Evolutionary conservation across 2,329 filamentous ascomycete species (phyloP), one percentile per base, ranked within the genome.

Genomic region (Keithomyces neogunnii): DNA sequence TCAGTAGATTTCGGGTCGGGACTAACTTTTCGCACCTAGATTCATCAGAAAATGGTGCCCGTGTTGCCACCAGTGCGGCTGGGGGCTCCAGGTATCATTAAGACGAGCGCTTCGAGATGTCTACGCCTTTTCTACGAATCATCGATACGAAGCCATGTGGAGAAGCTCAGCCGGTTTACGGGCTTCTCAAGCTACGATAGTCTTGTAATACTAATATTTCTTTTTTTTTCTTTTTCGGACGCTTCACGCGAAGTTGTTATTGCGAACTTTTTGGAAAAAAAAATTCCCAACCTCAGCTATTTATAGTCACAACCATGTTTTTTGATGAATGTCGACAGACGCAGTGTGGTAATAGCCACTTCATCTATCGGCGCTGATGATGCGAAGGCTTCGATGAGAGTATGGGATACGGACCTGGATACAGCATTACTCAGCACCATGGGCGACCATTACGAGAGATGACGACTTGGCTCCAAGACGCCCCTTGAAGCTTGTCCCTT

Each of bases 41-140:
- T 56, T 73, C 71, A 19, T 73, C 71, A 11, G 71, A 73, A 49
- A 72, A 67, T 46, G 70, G 66, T 40, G 66, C 68, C 26, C 70
- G 70, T 36, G 65, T 69, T 19, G 65, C 63, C 32, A 62, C 65
- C 39, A 65, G 62, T 54, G 64, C 67, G 32, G 65, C 64, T 35
- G 64, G 60, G 48, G 60, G 63, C 29, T 64, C 67, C 53, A 62
- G 69, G 58, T 69, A 69, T 56, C 67, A 70, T 59, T 69, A 61
- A 65, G 50, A 38, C 28, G 10, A 29, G 3, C 26, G 19, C 5
- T 26, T 6, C n/a, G 33, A 32, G 13, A 32, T 10, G 36, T 35
- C 44, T 28, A 36, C 40, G 45, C 49, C 36, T 44, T 43, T 39
- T 30, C 9, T 38, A n/a, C 51, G 35, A 42, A 38, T 4, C 26